A percentile compares a stretch with the other conserved stretches of the same genome.
Conservation (phyloP, 1,139 yeast genomes). For the Lodderomyces oxycetoniae region DNA sequence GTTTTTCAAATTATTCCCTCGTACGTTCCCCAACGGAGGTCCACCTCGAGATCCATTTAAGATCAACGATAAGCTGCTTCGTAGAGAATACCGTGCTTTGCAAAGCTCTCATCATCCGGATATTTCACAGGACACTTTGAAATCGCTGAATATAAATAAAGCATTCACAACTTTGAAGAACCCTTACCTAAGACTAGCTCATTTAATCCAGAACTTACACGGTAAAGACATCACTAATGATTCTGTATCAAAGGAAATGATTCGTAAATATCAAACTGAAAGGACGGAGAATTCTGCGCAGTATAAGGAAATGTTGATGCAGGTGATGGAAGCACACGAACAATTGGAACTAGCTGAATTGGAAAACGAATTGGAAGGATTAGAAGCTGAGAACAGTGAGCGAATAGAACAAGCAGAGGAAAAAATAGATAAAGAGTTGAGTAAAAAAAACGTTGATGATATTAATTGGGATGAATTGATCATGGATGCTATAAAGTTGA, state of each 20-base stretch:
- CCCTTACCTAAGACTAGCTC: slow-evolving; percentile 60
- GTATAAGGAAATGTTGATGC: slow-evolving; percentile 61
- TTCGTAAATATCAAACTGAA: slow-evolving; percentile 28
- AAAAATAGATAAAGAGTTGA: slow-evolving; percentile 25
- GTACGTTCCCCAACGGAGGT: slow-evolving; percentile 62
- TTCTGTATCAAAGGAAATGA: slow-evolving; percentile 34
- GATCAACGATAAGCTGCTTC: slow-evolving; percentile 49
- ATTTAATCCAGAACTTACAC: slow-evolving; percentile 34
- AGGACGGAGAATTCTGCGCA: slow-evolving; percentile 29
- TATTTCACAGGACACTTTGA: slow-evolving; percentile 22
- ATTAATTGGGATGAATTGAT: slow-evolving; percentile 54
- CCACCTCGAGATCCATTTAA: slow-evolving; percentile 63
- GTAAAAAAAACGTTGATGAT: slow-evolving; percentile 9
- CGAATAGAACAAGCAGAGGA: slow-evolving; percentile 44
- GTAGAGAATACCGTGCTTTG: slow-evolving; percentile 68
- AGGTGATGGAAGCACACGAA: slow-evolving; percentile 79
- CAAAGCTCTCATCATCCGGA: slow-evolving; percentile 87
- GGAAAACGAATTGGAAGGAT: slow-evolving; percentile 51
- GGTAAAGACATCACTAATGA: slow-evolving; percentile 39
- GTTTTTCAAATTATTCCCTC: slow-evolving; percentile 66
- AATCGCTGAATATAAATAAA: slow-evolving; percentile 57
- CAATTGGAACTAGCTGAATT: slow-evolving; percentile 58
- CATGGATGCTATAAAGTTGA: slow-evolving; percentile 63
- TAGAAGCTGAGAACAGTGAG: slow-evolving; percentile 51
- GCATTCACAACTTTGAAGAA: slow-evolving; percentile 69